Base-by-base conservation (phyloP, 768 basidiomycete genomes). In the Coprinopsis sp. region DNA sequence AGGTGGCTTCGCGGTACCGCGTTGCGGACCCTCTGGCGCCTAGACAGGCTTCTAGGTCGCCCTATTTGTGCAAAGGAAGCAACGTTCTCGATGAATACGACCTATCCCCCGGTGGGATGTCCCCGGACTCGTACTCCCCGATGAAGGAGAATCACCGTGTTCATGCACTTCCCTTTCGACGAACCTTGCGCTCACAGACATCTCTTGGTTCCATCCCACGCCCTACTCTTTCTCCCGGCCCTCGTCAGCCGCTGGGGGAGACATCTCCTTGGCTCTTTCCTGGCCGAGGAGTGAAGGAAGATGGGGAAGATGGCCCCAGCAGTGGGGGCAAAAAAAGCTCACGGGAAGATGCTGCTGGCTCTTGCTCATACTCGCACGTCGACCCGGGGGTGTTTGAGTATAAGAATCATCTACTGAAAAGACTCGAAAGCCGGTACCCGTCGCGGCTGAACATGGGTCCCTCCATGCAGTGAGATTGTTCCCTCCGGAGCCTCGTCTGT, bases 241-340 rank as follows among this genome's bases (percentile, higher is more conserved):
- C 67, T 30, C 60, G 64, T 30, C 59, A 58, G 43, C 58, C 64
- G 33, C 66, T 68, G 3, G 66, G 60, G 52, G 60, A 66, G 13
- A 64, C 66, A 18, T 64, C 67, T 18, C 65, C 68, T 11, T 69
- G 69, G 67, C 62, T 61, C 31, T 49, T 64, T 47, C 63, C 69
- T 8, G 65, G 66, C 12, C 61, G 58, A 44, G 60, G 57, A 31
- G 62, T 57, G 23, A 63, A 64, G 45, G 65, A 61, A 31, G 67
- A 69, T 34, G 50, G 55, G 22, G 58, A 62, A 16, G 68, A 66
- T n/a, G n/a, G n/a, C n/a, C n/a, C n/a, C n/a, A n/a, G n/a, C n/a
- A n/a, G n/a, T n/a, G n/a, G n/a, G n/a, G n/a, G n/a, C n/a, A n/a
- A n/a, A n/a, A n/a, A n/a, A n/a, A n/a, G n/a, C 31, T 58, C 65